Evolutionary conservation across 2,329 filamentous ascomycete species (phyloP).

Genomic region (Sclerotinia trifoliorum): DNA sequence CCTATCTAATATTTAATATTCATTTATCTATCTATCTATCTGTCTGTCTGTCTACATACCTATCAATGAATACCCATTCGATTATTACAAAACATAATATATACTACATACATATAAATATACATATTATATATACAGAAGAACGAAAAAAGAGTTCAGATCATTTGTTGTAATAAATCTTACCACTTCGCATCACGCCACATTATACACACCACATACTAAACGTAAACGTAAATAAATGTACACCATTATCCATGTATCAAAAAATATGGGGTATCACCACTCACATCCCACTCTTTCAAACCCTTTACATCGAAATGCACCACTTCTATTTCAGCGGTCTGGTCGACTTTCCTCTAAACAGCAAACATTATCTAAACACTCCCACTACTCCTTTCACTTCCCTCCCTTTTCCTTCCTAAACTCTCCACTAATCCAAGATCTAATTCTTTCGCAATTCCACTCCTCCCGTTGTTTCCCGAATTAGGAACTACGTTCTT

Average conservation of each 20-base stretch:
- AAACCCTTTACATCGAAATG: not conserved
- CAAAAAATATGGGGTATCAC: conserved; percentile 1
- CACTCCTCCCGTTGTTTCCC: conserved; percentile 27
- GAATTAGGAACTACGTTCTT: conserved; percentile 24
- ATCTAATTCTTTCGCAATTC: conserved; percentile 30
- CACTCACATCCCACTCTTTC: not conserved
- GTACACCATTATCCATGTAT: not conserved
- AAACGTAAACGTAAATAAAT: not conserved
- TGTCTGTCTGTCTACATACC: too few species aligned
- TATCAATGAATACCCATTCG: too few species aligned
- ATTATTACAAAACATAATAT: too few species aligned
- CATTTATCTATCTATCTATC: too few species aligned
- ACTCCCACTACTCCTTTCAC: conserved; percentile 12
- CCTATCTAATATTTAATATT: too few species aligned
- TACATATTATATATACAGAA: not conserved
- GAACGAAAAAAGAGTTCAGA: not conserved
- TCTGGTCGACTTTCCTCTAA: too few species aligned
- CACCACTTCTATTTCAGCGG: too few species aligned
- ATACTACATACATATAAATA: too few species aligned
- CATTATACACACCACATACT: not conserved
- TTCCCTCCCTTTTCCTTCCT: conserved; percentile 23
- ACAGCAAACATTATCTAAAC: not conserved
- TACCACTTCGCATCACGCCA: not conserved
- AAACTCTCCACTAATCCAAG: conserved; percentile 24
- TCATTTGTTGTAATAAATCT: too few species aligned